Conservation (phyloP, 306 rosid genomes). For the Ochetophila trinervis region DNA sequence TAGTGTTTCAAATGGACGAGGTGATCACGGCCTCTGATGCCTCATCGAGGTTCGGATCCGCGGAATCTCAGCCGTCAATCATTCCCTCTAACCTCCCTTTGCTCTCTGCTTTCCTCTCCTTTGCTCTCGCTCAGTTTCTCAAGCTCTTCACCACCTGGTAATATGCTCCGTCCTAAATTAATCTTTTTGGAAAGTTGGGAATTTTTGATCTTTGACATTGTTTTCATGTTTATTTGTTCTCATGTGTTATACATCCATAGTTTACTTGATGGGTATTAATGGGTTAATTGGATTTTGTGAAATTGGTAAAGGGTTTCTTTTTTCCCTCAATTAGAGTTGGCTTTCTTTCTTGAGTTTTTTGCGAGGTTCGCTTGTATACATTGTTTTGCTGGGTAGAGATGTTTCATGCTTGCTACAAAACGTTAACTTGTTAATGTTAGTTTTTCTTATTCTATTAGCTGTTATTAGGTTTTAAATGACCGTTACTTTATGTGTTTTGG, state of each 20-base stretch:
- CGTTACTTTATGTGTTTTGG: not conserved
- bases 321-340: not conserved
- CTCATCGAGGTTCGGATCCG: conserved; percentile 31
- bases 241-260: not conserved
- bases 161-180: not conserved
- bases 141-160: conserved; percentile 53
- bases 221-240: not conserved
- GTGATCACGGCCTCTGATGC: conserved; percentile 41
- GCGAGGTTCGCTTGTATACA: too few species aligned
- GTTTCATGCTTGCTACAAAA: too few species aligned
- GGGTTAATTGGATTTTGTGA: not conserved
- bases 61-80: conserved; percentile 18
- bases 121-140: conserved; percentile 49
- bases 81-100: conserved; percentile 41
- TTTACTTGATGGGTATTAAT: conserved; percentile 1
- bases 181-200: not conserved
- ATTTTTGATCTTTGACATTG: not conserved
- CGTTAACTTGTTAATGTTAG: too few species aligned
- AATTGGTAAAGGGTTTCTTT: not conserved
- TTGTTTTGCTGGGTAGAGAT: too few species aligned
- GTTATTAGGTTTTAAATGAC: too few species aligned
- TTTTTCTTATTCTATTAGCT: too few species aligned
- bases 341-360: too few species aligned
- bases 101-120: conserved; percentile 50
- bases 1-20: conserved; percentile 40